Evolutionary conservation across 768 basidiomycete species (phyloP).

Genomic region (Mycena galericulata): DNA sequence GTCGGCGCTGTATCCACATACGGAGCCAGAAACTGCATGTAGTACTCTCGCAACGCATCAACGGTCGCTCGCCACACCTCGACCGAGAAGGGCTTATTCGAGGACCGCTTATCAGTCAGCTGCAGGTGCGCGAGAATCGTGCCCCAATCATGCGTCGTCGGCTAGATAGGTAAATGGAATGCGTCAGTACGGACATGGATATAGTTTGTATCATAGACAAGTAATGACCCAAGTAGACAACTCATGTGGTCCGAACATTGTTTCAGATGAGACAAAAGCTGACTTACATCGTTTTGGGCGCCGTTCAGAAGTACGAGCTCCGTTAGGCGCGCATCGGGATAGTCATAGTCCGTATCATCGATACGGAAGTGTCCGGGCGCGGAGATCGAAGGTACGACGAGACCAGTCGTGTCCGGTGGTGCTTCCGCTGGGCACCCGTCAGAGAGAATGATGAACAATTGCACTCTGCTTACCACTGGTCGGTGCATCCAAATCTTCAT

Average conservation of each 20-base stretch:
- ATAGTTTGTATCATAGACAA: neutral
- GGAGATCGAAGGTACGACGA: slow-evolving; percentile 12
- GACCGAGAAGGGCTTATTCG: neutral
- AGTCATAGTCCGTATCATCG: slow-evolving; percentile 6
- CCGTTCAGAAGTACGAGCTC: neutral
- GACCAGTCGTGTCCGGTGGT: neutral
- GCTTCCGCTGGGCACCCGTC: neutral
- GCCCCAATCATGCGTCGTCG: slow-evolving; percentile 2
- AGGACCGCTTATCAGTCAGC: neutral
- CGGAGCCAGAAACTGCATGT: neutral
- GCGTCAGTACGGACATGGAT: slow-evolving; percentile 1
- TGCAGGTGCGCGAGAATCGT: slow-evolving; percentile 15
- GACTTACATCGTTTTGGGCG: slow-evolving; percentile 13
- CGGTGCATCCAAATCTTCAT: neutral
- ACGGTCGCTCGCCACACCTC: neutral
- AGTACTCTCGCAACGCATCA: slow-evolving; percentile 20
- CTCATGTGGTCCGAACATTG: neutral
- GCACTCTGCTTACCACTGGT: neutral
- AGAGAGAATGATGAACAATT: too few relatives aligned
- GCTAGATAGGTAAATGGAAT: neutral
- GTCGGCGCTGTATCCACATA: neutral
- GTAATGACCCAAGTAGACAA: neutral
- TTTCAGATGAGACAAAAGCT: neutral
- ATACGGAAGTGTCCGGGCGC: slow-evolving; percentile 22
- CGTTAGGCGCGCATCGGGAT: neutral